Percentiles rank a stretch among this genome's conserved stretches.
Conservation (phyloP, 164 flowering plant species). For the Sedum album region DNA sequence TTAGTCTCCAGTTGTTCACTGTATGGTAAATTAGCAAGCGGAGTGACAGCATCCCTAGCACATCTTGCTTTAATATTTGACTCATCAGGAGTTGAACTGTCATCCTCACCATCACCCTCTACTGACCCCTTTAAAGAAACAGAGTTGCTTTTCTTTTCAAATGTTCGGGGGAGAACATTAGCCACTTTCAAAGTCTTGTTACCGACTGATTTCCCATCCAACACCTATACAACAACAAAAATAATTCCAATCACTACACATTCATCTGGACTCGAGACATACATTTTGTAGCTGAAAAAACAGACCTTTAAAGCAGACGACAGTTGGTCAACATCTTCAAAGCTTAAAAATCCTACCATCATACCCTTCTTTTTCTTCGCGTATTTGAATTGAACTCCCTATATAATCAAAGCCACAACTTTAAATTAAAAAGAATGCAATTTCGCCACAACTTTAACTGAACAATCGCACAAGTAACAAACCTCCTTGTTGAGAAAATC, state of each 20-base stretch:
- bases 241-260: neutral
- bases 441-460: no score
- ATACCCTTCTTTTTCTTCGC: conserved; percentile 89
- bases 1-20: conserved; percentile 81
- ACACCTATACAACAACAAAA: conserved; percentile 23
- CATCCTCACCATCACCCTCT: conserved; percentile 23
- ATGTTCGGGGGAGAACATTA: conserved; percentile 60
- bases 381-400: conserved; percentile 54
- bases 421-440: neutral
- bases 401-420: conserved; percentile 8
- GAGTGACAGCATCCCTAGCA: conserved; percentile 81
- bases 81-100: conserved; percentile 14
- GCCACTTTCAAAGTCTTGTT: conserved; percentile 67
- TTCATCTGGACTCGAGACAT: neutral
- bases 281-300: neutral
- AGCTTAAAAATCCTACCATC: conserved; percentile 74
- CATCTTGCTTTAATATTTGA: conserved; percentile 34
- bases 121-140: conserved; percentile 16
- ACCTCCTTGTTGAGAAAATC: conserved; percentile 53
- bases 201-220: conserved; percentile 64
- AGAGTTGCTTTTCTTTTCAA: conserved; percentile 32
- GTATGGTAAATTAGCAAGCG: conserved; percentile 80
- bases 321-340: conserved; percentile 51
- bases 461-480: neutral
- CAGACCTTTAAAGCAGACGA: conserved; percentile 59